Conservation (phyloP, 2,329 filamentous ascomycete genomes). For the Endothia cerciana region DNA sequence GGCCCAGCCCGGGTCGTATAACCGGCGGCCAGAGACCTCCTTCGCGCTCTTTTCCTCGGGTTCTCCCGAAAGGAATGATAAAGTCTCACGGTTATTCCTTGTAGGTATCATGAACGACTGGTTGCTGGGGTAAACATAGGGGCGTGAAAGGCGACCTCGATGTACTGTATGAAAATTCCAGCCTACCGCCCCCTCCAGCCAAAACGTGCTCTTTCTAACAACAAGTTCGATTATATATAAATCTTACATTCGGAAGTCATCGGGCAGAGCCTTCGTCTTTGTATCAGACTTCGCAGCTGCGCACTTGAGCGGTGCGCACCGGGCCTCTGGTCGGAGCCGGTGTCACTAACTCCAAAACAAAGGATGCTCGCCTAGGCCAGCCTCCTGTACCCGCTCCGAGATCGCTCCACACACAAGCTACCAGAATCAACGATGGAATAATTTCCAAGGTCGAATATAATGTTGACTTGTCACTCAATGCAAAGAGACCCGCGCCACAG, state of each 20-base stretch:
- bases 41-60: neutral
- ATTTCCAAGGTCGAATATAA: neutral
- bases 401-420: neutral
- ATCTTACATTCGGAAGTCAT: neutral
- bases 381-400: neutral
- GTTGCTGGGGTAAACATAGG: neutral
- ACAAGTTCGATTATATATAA: neutral
- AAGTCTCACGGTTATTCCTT: neutral
- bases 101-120: neutral
- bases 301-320: slow-evolving; percentile 10
- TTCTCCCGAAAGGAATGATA: neutral
- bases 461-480: neutral
- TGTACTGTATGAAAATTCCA: neutral
- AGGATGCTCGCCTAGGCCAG: neutral
- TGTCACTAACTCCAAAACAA: neutral
- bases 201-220: neutral
- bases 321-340: neutral
- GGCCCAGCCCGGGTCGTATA: neutral
- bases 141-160: neutral
- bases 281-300: neutral
- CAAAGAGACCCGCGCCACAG: too few relatives aligned
- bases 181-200: neutral
- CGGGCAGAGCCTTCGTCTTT: neutral
- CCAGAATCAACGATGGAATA: neutral
- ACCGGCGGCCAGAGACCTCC: neutral